These are phyloP conservation scores for Carpinus fangiana DNA, from an alignment of 306 rosid genomes.

Conservation along the genomic window DNA sequence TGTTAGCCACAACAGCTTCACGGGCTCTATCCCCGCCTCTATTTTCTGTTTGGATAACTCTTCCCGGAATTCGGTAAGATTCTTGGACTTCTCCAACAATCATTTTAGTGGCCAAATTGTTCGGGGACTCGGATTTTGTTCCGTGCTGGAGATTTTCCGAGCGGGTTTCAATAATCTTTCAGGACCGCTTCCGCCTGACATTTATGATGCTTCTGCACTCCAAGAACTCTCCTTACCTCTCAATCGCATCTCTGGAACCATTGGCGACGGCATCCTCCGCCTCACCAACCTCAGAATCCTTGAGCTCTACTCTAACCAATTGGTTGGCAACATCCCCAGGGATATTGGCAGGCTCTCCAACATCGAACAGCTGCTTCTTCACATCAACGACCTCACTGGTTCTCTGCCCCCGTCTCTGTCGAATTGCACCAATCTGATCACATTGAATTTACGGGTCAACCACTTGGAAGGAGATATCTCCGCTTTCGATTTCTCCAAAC, in stretches of 20 bases:
- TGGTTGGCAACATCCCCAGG: conserved; percentile 53
- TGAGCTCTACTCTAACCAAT: conserved; percentile 69
- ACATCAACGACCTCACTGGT: conserved; percentile 72
- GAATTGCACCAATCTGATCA: conserved; percentile 64
- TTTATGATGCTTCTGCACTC: conserved; percentile 47
- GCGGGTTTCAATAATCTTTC: conserved; percentile 76
- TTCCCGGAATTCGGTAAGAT: conserved; percentile 34
- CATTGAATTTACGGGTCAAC: conserved; percentile 79
- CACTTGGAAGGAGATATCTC: conserved; percentile 62
- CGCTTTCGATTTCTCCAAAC: conserved; percentile 59
- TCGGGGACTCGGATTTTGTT: conserved; percentile 62
- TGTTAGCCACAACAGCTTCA: conserved; percentile 76
- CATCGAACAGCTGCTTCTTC: conserved; percentile 60
- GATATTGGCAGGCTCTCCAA: conserved; percentile 65
- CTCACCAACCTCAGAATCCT: conserved; percentile 62
- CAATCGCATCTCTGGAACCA: conserved; percentile 57
- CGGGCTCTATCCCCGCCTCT: conserved; percentile 60
- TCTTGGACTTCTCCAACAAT: conserved; percentile 73
- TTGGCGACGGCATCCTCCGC: conserved; percentile 41
- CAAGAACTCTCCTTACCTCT: conserved; percentile 58
- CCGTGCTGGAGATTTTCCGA: conserved; percentile 56
- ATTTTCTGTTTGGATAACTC: conserved; percentile 42
- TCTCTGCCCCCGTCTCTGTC: conserved; percentile 56
- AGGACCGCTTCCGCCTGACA: conserved; percentile 66
- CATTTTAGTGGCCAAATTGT: conserved; percentile 43